Conservation (phyloP, 352 stramenopile genomes). For the Globisporangium orthogonon region DNA sequence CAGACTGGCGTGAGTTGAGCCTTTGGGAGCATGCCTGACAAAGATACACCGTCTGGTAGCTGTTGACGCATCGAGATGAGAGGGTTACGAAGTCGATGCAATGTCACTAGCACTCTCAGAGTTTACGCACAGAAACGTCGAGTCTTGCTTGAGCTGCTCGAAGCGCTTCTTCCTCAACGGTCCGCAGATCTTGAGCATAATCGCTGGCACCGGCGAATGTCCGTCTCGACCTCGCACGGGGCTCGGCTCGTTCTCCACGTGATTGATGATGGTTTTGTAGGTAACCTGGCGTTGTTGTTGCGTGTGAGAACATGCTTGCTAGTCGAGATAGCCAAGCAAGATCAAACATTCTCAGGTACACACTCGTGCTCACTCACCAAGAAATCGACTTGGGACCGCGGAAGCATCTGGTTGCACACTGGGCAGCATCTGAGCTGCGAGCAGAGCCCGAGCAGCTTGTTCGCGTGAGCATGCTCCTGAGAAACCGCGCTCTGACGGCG, state of each 20-base stretch:
- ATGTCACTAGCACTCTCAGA: not conserved
- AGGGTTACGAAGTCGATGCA: not conserved
- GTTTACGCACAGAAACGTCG: slow-evolving; percentile 30
- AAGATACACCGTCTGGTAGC: slow-evolving; percentile 38
- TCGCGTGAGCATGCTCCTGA: slow-evolving; percentile 5
- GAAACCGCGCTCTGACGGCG: slow-evolving; percentile 3
- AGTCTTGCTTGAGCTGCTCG: slow-evolving; percentile 32
- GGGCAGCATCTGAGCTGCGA: slow-evolving; percentile 35
- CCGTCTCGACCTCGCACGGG: slow-evolving; percentile 10
- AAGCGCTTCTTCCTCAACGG: slow-evolving; percentile 28
- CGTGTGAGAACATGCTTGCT: not conserved
- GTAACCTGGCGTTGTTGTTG: slow-evolving; percentile 18
- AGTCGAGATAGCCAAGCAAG: not conserved
- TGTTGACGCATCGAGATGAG: not conserved
- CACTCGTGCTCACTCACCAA: slow-evolving; percentile 19
- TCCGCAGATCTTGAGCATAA: slow-evolving; percentile 27
- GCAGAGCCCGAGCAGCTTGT: slow-evolving; percentile 13
- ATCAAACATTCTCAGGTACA: not conserved
- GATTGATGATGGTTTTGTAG: slow-evolving; percentile 35
- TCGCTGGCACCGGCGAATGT: slow-evolving; percentile 17
- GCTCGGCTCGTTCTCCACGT: slow-evolving; percentile 19
- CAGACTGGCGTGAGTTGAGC: slow-evolving; percentile 18
- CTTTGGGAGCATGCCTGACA: slow-evolving; percentile 28
- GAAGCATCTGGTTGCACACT: slow-evolving; percentile 30
- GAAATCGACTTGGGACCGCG: slow-evolving; percentile 33